Conservation (phyloP, 2,329 filamentous ascomycete genomes). For the Pyrenophora graminea region DNA sequence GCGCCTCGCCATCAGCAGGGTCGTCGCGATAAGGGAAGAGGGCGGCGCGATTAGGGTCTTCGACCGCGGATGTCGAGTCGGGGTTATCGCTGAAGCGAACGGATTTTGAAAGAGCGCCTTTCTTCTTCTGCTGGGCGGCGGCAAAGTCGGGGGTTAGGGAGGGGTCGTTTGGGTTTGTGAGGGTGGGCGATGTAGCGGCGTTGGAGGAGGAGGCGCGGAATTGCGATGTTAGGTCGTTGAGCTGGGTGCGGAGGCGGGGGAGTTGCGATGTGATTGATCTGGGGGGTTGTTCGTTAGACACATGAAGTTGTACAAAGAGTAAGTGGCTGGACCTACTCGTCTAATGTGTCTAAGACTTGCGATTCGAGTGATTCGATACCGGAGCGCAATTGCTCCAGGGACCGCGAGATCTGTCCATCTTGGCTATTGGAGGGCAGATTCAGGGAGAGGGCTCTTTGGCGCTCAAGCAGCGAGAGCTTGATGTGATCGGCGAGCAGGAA, state of each 20-base stretch:
- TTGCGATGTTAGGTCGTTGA: slow-evolving; percentile 75
- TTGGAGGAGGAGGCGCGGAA: slow-evolving; percentile 63
- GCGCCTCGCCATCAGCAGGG: slow-evolving; percentile 51
- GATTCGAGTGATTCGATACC: slow-evolving; percentile 73
- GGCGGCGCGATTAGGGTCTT: slow-evolving; percentile 57
- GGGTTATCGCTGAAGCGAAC: slow-evolving; percentile 77
- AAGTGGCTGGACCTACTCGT: slow-evolving; percentile 52
- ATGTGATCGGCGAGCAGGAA: slow-evolving; percentile 95
- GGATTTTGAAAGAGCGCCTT: slow-evolving; percentile 62
- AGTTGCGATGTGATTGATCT: slow-evolving; percentile 60
- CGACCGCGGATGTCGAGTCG: slow-evolving; percentile 38
- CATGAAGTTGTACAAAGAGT: not conserved
- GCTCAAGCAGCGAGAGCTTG: slow-evolving; percentile 91
- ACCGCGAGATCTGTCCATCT: slow-evolving; percentile 86
- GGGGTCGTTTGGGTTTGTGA: slow-evolving; percentile 52
- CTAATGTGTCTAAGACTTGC: slow-evolving; percentile 62
- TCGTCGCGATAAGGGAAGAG: slow-evolving; percentile 76
- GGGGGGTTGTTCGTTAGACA: not conserved
- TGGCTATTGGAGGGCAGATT: slow-evolving; percentile 79
- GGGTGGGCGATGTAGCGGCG: slow-evolving; percentile 42
- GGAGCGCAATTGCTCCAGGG: slow-evolving; percentile 81
- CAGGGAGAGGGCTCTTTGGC: slow-evolving; percentile 80
- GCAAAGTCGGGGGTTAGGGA: slow-evolving; percentile 44
- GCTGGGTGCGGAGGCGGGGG: slow-evolving; percentile 71
- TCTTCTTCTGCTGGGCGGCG: slow-evolving; percentile 42